Conservation (phyloP, 2,329 filamentous ascomycete genomes). For the Arthrobotrys megalospora region DNA sequence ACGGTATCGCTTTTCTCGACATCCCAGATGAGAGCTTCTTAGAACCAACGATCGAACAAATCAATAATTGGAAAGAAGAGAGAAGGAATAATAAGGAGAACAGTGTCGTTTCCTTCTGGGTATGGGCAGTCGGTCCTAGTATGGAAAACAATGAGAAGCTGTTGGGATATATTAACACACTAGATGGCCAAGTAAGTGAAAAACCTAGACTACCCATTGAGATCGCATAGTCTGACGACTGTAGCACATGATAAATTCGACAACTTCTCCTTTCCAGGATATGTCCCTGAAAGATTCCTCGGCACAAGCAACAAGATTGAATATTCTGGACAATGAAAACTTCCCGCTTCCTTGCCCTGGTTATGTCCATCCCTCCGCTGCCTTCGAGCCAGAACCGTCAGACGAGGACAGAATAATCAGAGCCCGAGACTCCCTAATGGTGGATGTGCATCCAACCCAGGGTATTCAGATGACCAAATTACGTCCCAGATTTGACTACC, state of each 20-base stretch:
- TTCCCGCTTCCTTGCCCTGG: slow-evolving; percentile 75
- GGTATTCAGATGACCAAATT: slow-evolving; percentile 23
- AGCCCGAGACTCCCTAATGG: slow-evolving; percentile 36
- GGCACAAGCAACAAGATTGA: slow-evolving; percentile 77
- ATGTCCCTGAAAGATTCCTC: slow-evolving; percentile 79
- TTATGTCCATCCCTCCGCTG: slow-evolving; percentile 73
- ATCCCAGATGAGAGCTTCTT: slow-evolving; percentile 78
- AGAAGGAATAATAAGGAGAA: slow-evolving; percentile 75
- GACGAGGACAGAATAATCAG: slow-evolving; percentile 35
- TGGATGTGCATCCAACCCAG: slow-evolving; percentile 43
- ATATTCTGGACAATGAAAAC: slow-evolving; percentile 79
- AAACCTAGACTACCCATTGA: slow-evolving; percentile 68
- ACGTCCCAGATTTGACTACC: slow-evolving; percentile 61
- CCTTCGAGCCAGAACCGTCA: slow-evolving; percentile 62
- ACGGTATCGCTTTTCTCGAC: slow-evolving; percentile 84
- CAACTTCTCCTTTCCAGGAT: slow-evolving; percentile 82
- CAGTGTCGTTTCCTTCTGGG: slow-evolving; percentile 77
- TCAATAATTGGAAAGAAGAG: slow-evolving; percentile 80
- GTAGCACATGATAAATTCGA: slow-evolving; percentile 82
- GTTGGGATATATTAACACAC: slow-evolving; percentile 76
- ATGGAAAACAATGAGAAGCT: slow-evolving; percentile 77
- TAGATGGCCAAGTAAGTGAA: slow-evolving; percentile 67
- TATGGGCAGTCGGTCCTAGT: slow-evolving; percentile 82
- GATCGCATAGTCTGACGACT: background rate
- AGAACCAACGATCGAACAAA: slow-evolving; percentile 71